phyloP scores from a whole-genome alignment of 2,329 filamentous ascomycete genomes.

The Fonsecaea pugnacius region DNA sequence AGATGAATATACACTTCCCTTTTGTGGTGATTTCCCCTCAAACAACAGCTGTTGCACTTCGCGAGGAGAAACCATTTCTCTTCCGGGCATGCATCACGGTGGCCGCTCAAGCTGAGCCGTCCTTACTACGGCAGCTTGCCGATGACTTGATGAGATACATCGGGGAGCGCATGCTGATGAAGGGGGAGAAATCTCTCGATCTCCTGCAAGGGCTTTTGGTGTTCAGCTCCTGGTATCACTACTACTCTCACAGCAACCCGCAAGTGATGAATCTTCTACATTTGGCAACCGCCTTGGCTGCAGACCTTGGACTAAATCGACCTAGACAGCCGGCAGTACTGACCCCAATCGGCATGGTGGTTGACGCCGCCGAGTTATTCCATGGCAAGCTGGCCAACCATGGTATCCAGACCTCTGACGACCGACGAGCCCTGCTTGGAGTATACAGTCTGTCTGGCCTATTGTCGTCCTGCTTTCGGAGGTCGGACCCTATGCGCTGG shows the following conservation, averaged over 20 bases:
- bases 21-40: conserved; percentile 38
- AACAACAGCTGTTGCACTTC: conserved; percentile 31
- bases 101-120: conserved; percentile 36
- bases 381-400: conserved; percentile 17
- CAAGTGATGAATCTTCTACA: conserved; percentile 45
- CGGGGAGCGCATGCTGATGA: conserved; percentile 41
- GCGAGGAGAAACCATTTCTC: conserved; percentile 42
- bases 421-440: conserved; percentile 25
- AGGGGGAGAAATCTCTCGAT: conserved; percentile 44
- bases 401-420: conserved; percentile 21
- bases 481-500: conserved; percentile 55
- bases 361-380: conserved; percentile 19
- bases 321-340: conserved; percentile 6
- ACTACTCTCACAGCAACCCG: conserved; percentile 41
- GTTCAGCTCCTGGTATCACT: conserved; percentile 45
- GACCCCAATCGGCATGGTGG: conserved; percentile 12
- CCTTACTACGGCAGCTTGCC: conserved; percentile 38
- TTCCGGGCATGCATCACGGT: conserved; percentile 45
- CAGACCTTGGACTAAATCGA: conserved; percentile 43
- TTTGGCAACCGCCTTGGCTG: conserved; percentile 44
- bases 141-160: conserved; percentile 41
- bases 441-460: conserved; percentile 19
- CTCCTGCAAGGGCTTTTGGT: conserved; percentile 47
- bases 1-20: conserved; percentile 39
- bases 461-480: conserved; percentile 42